Conservation (phyloP, 106 monocot species). For the Posidonia australis region DNA sequence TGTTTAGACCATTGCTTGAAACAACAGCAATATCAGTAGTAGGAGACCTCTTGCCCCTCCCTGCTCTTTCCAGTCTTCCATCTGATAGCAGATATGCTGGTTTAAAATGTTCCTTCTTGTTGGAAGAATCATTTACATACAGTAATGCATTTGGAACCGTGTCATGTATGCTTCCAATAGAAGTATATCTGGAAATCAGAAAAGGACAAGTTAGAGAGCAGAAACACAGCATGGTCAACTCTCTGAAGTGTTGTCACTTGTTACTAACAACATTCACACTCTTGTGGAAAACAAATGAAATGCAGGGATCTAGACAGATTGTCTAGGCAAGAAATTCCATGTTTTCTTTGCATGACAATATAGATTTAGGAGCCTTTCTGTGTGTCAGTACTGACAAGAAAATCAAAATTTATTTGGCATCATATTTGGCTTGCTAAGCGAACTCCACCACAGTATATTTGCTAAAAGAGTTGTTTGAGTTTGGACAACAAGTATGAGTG, state of each 20-base stretch:
- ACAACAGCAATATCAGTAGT: slow-evolving; percentile 18
- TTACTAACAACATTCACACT: too few relatives aligned
- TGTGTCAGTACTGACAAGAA: too few relatives aligned
- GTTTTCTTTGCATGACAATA: too few relatives aligned
- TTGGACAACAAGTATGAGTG: too few relatives aligned
- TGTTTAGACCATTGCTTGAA: slow-evolving; percentile 47
- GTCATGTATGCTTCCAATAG: slow-evolving; percentile 99
- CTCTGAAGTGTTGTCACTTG: too few relatives aligned
- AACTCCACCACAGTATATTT: too few relatives aligned
- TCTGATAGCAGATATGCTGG: slow-evolving; percentile 88
- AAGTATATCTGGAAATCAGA: slow-evolving; percentile 57
- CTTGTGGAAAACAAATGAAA: background rate
- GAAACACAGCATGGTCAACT: background rate
- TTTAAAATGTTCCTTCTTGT: slow-evolving; percentile 48
- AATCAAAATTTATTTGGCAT: too few relatives aligned
- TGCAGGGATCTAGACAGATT: background rate
- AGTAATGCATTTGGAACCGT: slow-evolving; percentile 90
- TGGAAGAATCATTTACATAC: slow-evolving; percentile 30
- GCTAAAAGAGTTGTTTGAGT: too few relatives aligned
- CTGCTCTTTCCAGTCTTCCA: slow-evolving; percentile 95
- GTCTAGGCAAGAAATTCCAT: too few relatives aligned
- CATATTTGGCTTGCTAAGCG: too few relatives aligned
- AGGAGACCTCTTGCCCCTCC: slow-evolving; percentile 60
- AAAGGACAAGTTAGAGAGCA: background rate
- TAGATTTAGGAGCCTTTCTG: too few relatives aligned